A percentile compares a stretch with the other conserved stretches of the same genome.
These are phyloP conservation scores for Linum usitatissimum DNA, from an alignment of 345 rosid genomes.

Conservation along the genomic window DNA sequence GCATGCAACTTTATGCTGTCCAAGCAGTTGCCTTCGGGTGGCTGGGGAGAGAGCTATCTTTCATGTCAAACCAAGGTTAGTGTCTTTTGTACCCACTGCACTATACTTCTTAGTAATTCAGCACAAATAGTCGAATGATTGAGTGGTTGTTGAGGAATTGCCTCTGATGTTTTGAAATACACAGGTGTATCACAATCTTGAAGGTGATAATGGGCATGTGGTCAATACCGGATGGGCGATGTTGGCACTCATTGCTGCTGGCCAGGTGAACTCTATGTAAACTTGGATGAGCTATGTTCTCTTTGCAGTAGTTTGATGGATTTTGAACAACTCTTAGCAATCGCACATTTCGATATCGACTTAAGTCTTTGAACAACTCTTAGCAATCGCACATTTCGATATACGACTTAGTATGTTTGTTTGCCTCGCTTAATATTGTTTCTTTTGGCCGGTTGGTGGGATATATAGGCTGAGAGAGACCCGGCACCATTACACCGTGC, in stretches of 20 bases:
- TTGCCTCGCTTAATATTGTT: background rate
- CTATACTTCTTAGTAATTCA: background rate
- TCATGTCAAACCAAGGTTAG: conserved; percentile 25
- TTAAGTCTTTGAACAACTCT: too few relatives aligned
- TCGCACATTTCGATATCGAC: too few relatives aligned
- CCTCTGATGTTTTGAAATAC: too few relatives aligned
- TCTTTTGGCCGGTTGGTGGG: background rate
- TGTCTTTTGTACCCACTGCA: too few relatives aligned
- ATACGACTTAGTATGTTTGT: too few relatives aligned
- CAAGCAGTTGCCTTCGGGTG: conserved; percentile 11
- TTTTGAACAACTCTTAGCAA: too few relatives aligned
- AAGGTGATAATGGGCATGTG: conserved; percentile 43
- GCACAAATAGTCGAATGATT: background rate
- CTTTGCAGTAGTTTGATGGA: background rate
- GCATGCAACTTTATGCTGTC: conserved; percentile 14
- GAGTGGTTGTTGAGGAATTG: too few relatives aligned
- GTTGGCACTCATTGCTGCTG: conserved; percentile 49
- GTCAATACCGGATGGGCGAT: conserved; percentile 65
- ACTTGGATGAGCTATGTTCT: background rate
- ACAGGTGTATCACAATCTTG: conserved; percentile 46
- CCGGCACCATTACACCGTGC: background rate
- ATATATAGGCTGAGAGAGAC: background rate
- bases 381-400: too few relatives aligned
- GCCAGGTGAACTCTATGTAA: conserved; percentile 30
- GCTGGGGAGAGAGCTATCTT: conserved; percentile 26